phyloP scores from a whole-genome alignment of 2,329 filamentous ascomycete species.

The Colletotrichum sidae region DNA sequence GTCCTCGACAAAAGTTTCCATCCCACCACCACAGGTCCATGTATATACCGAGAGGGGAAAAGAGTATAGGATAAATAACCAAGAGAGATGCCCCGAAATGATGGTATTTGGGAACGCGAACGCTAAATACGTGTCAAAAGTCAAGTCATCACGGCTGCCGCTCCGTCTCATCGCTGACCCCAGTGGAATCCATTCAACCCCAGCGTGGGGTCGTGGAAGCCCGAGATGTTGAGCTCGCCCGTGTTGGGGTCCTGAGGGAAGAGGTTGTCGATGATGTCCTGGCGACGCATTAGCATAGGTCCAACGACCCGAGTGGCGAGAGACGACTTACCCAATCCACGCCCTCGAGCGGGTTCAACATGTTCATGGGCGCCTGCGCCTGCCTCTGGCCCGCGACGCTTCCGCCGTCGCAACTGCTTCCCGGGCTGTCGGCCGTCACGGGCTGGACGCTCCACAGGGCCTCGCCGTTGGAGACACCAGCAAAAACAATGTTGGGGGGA shows the following conservation, averaged over 20 bases:
- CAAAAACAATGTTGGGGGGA: slow-evolving; percentile 53
- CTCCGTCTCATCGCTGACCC: slow-evolving; percentile 36
- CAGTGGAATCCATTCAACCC: slow-evolving; percentile 44
- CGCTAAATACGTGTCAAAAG: background rate
- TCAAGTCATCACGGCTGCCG: background rate
- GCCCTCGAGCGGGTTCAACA: slow-evolving; percentile 53
- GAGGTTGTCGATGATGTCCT: slow-evolving; percentile 52
- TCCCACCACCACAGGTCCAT: no score
- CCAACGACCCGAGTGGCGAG: background rate
- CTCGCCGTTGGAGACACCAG: slow-evolving; percentile 61
- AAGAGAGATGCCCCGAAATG: no score
- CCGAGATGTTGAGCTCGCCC: slow-evolving; percentile 51
- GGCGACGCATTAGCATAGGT: slow-evolving; percentile 2
- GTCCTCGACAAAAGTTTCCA: no score
- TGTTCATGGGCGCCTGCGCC: slow-evolving; percentile 31
- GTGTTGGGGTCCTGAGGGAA: slow-evolving; percentile 54
- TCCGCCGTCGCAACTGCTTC: slow-evolving; percentile 55
- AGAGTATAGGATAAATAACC: no score
- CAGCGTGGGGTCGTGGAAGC: slow-evolving; percentile 51
- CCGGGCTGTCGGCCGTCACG: slow-evolving; percentile 53
- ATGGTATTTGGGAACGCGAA: no score
- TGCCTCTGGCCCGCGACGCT: slow-evolving; percentile 42
- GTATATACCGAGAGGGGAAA: no score
- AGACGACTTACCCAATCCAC: slow-evolving; percentile 73
- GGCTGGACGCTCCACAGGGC: slow-evolving; percentile 57